phyloP scores from a whole-genome alignment of 1,139 yeast species.

The Eremothecium coryli region DNA sequence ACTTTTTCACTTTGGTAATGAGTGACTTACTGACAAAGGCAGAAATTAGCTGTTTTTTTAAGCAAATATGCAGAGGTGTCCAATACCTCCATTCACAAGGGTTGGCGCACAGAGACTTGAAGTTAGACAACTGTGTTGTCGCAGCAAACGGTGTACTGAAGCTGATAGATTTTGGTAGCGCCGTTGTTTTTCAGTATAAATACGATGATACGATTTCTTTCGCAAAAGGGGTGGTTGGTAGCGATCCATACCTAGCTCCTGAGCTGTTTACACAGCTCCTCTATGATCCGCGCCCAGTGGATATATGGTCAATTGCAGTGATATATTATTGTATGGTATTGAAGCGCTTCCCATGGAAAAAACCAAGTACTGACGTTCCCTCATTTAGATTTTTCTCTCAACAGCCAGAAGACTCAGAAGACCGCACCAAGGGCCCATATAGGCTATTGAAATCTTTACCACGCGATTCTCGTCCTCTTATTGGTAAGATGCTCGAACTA shows the following conservation, averaged over 20 bases:
- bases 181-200: slow-evolving; percentile 49
- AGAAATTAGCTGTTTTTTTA: slow-evolving; percentile 60
- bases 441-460: slow-evolving; percentile 76
- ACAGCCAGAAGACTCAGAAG: slow-evolving; percentile 32
- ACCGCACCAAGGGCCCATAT: slow-evolving; percentile 51
- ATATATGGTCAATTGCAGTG: slow-evolving; percentile 72
- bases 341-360: slow-evolving; percentile 71
- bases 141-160: slow-evolving; percentile 51
- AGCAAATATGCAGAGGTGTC: slow-evolving; percentile 57
- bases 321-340: slow-evolving; percentile 68
- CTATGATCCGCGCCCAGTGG: slow-evolving; percentile 66
- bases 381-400: slow-evolving; percentile 38
- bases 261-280: slow-evolving; percentile 44
- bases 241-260: slow-evolving; percentile 75
- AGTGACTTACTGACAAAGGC: slow-evolving; percentile 50
- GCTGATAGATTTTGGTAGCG: slow-evolving; percentile 70
- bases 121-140: slow-evolving; percentile 71
- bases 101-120: slow-evolving; percentile 67
- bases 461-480: slow-evolving; percentile 62
- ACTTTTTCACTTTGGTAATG: slow-evolving; percentile 72
- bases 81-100: slow-evolving; percentile 56
- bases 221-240: slow-evolving; percentile 68
- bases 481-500: slow-evolving; percentile 63
- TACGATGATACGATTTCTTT: slow-evolving; percentile 32
- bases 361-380: slow-evolving; percentile 48